Percentiles rank a stretch among this genome's conserved stretches.
Evolutionary conservation across 129 eudicot species (phyloP).

Genomic region (Pittosporum tobira): DNA sequence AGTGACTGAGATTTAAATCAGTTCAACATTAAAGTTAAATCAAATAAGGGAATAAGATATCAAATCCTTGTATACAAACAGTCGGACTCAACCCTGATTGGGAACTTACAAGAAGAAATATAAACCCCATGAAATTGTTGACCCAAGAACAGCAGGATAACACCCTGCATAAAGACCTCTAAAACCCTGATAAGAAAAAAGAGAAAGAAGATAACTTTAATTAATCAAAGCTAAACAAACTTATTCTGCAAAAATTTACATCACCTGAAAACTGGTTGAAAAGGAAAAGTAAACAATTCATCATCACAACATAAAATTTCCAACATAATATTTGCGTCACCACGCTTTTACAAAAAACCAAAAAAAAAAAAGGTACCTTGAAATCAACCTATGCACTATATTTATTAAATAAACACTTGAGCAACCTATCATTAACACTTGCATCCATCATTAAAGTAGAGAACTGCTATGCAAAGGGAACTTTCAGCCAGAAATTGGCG

Average conservation of each 20-base stretch:
- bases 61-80: background rate
- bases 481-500: background rate
- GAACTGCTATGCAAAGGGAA: background rate
- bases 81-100: conserved; percentile 2
- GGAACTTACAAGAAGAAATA: conserved; percentile 85
- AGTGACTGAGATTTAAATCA: background rate
- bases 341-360: background rate
- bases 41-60: background rate
- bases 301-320: background rate
- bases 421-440: background rate
- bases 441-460: background rate
- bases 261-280: background rate
- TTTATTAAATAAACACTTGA: background rate
- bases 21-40: background rate
- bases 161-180: conserved; percentile 95
- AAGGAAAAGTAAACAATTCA: background rate
- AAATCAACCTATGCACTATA: background rate
- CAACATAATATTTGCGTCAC: too few relatives aligned
- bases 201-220: background rate
- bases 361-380: background rate
- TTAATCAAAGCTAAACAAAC: conserved; percentile 8
- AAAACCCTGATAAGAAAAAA: conserved; percentile 53
- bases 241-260: conserved; percentile 11
- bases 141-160: conserved; percentile 89
- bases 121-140: conserved; percentile 95